These are phyloP conservation scores for Boletus huronensis DNA, from an alignment of 768 basidiomycete species.

Conservation along the genomic window DNA sequence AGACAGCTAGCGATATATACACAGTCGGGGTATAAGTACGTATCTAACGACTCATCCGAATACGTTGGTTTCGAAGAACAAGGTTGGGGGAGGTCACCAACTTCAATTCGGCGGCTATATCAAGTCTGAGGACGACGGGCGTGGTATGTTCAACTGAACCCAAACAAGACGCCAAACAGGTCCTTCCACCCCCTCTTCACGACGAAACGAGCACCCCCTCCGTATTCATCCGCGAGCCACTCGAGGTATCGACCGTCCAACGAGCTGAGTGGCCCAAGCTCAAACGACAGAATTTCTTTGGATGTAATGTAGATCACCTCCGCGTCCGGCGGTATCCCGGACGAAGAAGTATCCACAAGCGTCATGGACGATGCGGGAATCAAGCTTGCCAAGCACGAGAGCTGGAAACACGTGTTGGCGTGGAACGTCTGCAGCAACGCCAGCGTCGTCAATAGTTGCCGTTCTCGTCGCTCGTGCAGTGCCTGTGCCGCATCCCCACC, in stretches of 20 bases:
- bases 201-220: conserved; percentile 37
- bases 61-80: not conserved
- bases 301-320: conserved; percentile 48
- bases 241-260: conserved; percentile 73
- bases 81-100: not conserved
- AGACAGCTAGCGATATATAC: not conserved
- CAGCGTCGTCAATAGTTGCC: conserved; percentile 44
- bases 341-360: not conserved
- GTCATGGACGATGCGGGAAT: conserved; percentile 11
- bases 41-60: not conserved
- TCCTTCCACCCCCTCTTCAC: conserved; percentile 49
- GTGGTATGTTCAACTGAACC: conserved; percentile 31
- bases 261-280: conserved; percentile 69
- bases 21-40: not conserved
- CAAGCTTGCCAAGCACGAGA: conserved; percentile 40
- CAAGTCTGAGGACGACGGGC: not conserved
- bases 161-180: conserved; percentile 41
- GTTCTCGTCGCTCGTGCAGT: conserved; percentile 32
- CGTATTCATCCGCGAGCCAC: conserved; percentile 72
- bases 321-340: conserved; percentile 8
- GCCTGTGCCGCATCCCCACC: conserved; percentile 9
- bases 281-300: conserved; percentile 63
- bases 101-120: not conserved
- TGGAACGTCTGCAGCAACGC: conserved; percentile 68
- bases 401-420: conserved; percentile 57